These are phyloP conservation scores for Microbotryum lychnidis-dioicae DNA, from an alignment of 1,284 basidiomycete genomes.

Conservation along the genomic window DNA sequence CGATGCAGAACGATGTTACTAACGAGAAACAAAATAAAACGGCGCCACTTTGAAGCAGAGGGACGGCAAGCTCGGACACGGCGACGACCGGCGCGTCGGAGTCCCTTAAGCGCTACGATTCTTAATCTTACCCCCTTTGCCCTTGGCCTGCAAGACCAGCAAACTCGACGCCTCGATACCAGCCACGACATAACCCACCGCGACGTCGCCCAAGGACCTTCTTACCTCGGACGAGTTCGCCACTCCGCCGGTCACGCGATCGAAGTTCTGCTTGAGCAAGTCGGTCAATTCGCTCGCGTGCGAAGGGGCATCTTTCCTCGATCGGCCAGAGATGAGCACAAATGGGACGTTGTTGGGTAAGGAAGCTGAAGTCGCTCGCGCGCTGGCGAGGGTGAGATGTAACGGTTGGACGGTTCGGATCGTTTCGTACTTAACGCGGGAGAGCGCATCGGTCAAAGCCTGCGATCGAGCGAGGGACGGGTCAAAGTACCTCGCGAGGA, in stretches of 20 bases:
- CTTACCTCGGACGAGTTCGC: conserved; percentile 54
- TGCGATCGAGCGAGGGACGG: conserved; percentile 25
- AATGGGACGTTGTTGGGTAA: conserved; percentile 40
- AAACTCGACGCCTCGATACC: conserved; percentile 39
- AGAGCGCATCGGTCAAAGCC: conserved; percentile 42
- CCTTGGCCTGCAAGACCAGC: conserved; percentile 22
- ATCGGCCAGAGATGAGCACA: conserved; percentile 60
- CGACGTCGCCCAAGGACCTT: conserved; percentile 76
- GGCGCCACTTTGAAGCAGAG: no score
- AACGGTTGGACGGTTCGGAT: conserved; percentile 49
- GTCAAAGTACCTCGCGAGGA: conserved; percentile 34
- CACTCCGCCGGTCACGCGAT: conserved; percentile 29
- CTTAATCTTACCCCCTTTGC: conserved; percentile 13
- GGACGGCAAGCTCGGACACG: no score
- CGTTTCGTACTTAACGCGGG: conserved; percentile 6
- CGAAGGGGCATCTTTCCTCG: conserved; percentile 55
- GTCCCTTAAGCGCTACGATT: neutral
- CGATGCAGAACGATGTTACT: no score
- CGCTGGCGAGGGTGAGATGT: conserved; percentile 49
- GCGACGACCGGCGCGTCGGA: neutral
- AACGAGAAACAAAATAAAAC: no score
- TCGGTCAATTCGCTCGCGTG: conserved; percentile 57
- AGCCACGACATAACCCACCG: conserved; percentile 58
- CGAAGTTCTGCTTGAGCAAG: conserved; percentile 50
- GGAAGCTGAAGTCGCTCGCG: conserved; percentile 34